phyloP scores from a whole-genome alignment of 2,329 filamentous ascomycete genomes.

The Fusarium goolgardi region DNA sequence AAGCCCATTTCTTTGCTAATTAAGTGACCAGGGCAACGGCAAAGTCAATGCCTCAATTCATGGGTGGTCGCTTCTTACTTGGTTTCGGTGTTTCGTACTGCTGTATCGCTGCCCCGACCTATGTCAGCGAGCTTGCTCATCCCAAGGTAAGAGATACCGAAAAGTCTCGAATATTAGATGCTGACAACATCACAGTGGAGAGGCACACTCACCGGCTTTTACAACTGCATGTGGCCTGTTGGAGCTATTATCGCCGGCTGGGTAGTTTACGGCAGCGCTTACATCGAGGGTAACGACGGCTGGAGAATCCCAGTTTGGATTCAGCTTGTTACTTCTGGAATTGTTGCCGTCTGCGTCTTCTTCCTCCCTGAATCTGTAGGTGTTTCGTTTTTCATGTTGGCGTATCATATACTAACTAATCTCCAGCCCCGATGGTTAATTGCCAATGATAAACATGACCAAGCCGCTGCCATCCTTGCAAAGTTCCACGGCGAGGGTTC shows the following conservation, averaged over 20 bases:
- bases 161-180: fast-evolving
- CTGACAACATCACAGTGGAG: slow-evolving; percentile 54
- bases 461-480: slow-evolving; percentile 52
- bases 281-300: slow-evolving; percentile 50
- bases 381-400: fast-evolving
- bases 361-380: slow-evolving; percentile 55
- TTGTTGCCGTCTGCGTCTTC: slow-evolving; percentile 51
- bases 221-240: slow-evolving; percentile 52
- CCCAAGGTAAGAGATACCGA: slow-evolving; percentile 46
- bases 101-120: slow-evolving; percentile 55
- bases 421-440: slow-evolving; percentile 54
- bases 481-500: slow-evolving; percentile 51
- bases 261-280: slow-evolving; percentile 62
- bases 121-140: slow-evolving; percentile 63
- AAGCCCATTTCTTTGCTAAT: neutral
- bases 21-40: slow-evolving; percentile 42
- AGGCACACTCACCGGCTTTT: slow-evolving; percentile 56
- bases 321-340: slow-evolving; percentile 53
- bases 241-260: slow-evolving; percentile 67
- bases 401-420: neutral
- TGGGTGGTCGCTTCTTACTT: slow-evolving; percentile 65
- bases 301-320: slow-evolving; percentile 55
- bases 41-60: slow-evolving; percentile 52
- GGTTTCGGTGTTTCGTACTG: slow-evolving; percentile 62
- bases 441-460: slow-evolving; percentile 52